phyloP scores from a whole-genome alignment of 2,329 filamentous ascomycete genomes.

The Trichoderma hamatum region DNA sequence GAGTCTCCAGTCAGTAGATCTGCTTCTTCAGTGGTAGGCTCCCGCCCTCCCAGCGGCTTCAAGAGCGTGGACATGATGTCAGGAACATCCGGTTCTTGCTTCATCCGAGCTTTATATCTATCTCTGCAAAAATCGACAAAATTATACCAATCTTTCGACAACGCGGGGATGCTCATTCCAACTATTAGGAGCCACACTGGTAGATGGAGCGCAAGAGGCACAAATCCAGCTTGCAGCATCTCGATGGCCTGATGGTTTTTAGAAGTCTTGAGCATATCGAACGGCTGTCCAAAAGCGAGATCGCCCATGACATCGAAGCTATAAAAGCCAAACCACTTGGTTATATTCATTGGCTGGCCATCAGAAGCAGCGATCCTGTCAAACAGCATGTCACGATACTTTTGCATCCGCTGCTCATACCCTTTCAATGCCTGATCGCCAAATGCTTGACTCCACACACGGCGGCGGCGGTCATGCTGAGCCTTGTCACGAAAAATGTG shows the following conservation, averaged over 20 bases:
- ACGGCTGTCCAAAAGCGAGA: constrained; percentile 42
- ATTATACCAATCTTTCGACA: not conserved
- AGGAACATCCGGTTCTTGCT: not conserved
- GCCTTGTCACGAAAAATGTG: not conserved
- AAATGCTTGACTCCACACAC: not conserved
- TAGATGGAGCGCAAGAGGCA: not conserved
- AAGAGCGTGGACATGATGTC: not conserved
- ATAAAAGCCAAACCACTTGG: constrained; percentile 42
- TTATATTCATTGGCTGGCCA: constrained; percentile 33
- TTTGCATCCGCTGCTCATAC: not conserved
- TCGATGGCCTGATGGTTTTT: not conserved
- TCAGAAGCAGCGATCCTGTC: not conserved
- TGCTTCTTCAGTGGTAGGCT: not conserved
- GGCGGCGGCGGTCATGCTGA: not conserved
- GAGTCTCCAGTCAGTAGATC: not conserved
- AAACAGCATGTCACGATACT: not conserved
- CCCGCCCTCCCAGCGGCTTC: not conserved
- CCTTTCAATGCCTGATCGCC: not conserved
- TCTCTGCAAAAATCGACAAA: not conserved
- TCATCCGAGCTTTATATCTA: not conserved
- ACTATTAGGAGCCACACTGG: not conserved
- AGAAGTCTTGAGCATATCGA: constrained; percentile 38
- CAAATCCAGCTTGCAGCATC: not conserved
- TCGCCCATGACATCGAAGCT: constrained; percentile 47
- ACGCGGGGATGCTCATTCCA: not conserved